Evolutionary conservation across 2,329 filamentous ascomycete genomes (phyloP), one percentile per base, ranked within the genome.

Genomic region (Xylaria digitata): DNA sequence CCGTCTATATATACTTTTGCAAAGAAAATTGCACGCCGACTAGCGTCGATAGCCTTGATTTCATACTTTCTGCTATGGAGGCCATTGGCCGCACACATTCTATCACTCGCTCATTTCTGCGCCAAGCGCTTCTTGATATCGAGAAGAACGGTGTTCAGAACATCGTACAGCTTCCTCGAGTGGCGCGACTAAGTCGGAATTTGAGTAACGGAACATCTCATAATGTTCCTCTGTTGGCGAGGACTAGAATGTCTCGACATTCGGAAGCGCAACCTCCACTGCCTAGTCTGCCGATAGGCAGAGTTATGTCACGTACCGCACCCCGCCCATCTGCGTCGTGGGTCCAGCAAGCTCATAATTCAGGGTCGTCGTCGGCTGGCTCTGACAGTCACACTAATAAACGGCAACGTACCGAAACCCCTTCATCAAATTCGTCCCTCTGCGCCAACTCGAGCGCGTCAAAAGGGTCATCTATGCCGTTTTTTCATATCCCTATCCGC

Each of bases 101-200:
- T 1, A 86, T 97, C 34, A 94, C 93, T 0, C 89, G 91, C 50
- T 92, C 92, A 0, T 97, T 97, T 76, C 82, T 97, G n/a, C 89
- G 91, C 11, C 94, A 97, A 75, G 82, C 95, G 0, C 87, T 94
- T 65, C 84, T 94, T n/a, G 94, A 97, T 72, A 87, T 97, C 8
- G 88, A 93, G 42, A 76, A 77, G 37, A 85, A 83, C 66, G 80
- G 78, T 1, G 75, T 87, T 30, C 69, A 75, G 2, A 68, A 75
- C 3, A 73, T 75, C 11, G 76, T 83, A 9, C 74, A 72, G 8
- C 69, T 83, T n/a, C 78, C 82, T 0, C 72, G 69, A 2, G 69
- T 83, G 15, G 72, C 74, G 15, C 76, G 75, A 43, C 76, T 80
- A 50, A 75, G 75, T 13, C 68, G 75, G 49, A 66, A 75, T 2